Percentiles rank a stretch among this genome's conserved stretches.
Conservation (phyloP, 768 basidiomycete species). For the Amanita molliuscula region DNA sequence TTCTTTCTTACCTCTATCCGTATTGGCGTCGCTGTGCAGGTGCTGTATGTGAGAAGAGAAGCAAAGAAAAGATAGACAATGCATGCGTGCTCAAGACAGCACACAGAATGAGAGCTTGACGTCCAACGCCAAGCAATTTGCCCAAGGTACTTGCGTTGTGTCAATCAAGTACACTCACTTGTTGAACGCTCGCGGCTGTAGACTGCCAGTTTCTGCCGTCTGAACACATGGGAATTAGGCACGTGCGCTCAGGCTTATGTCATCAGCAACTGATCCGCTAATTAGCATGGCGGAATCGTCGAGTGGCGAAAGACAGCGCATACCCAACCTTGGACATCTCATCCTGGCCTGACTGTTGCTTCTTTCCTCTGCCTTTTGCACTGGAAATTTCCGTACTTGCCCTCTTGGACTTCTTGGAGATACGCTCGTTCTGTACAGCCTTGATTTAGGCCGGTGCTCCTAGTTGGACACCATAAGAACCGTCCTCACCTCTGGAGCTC, state of each 20-base stretch:
- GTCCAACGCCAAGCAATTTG: constrained; percentile 15
- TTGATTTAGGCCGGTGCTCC: neutral
- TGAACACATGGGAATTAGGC: constrained; percentile 7
- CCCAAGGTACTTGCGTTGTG: constrained; percentile 7
- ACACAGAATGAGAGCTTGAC: neutral
- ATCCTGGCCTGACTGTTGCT: constrained; percentile 2
- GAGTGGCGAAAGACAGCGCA: neutral
- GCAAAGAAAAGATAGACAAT: constrained; percentile 49
- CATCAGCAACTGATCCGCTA: constrained; percentile 1
- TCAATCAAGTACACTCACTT: constrained; percentile 13
- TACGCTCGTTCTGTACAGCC: neutral
- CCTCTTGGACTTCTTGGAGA: constrained; percentile 30
- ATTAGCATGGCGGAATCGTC: neutral
- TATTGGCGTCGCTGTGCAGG: constrained; percentile 39
- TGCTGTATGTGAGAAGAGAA: constrained; percentile 43
- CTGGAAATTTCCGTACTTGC: constrained; percentile 10
- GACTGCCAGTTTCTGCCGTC: constrained; percentile 11
- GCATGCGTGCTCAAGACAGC: constrained; percentile 31
- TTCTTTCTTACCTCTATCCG: constrained; percentile 6
- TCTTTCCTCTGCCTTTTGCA: constrained; percentile 8
- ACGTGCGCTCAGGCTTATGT: neutral
- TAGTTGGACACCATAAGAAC: neutral
- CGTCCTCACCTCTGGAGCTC: neutral
- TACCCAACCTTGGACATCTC: neutral
- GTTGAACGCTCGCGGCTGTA: constrained; percentile 7